A percentile compares a stretch with the other conserved stretches of the same genome.
Evolutionary conservation across 306 rosid genomes (phyloP).

Genomic region (Vigna hirtella): DNA sequence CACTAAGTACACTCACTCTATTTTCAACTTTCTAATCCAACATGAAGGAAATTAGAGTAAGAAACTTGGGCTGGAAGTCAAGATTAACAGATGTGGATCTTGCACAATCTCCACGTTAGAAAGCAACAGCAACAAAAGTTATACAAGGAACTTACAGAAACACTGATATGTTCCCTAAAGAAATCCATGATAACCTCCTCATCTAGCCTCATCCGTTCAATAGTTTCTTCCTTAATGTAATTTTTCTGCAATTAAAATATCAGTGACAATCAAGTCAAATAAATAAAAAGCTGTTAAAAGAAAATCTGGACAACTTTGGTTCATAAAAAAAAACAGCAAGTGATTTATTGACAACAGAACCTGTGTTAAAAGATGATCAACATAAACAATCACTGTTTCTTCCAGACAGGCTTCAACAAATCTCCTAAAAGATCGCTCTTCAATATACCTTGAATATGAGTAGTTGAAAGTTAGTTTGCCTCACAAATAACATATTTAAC

Average conservation of each 20-base stretch:
- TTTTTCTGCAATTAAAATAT: slow-evolving; percentile 66
- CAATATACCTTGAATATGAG: slow-evolving; percentile 76
- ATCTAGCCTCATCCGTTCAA: slow-evolving; percentile 96
- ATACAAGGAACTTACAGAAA: slow-evolving; percentile 66
- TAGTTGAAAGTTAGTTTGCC: slow-evolving; percentile 44
- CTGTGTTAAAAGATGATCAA: slow-evolving; percentile 92
- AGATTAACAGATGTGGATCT: slow-evolving; percentile 12
- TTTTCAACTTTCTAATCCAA: slow-evolving; percentile 86
- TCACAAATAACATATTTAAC: slow-evolving; percentile 19
- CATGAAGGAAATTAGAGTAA: slow-evolving; percentile 38
- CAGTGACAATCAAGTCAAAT: slow-evolving; percentile 25
- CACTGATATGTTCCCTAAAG: slow-evolving; percentile 89
- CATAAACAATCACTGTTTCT: slow-evolving; percentile 88
- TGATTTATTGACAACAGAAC: slow-evolving; percentile 46
- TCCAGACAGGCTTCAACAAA: slow-evolving; percentile 99
- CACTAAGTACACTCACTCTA: slow-evolving; percentile 76
- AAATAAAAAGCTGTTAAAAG: slow-evolving; percentile 40
- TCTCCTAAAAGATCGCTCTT: slow-evolving; percentile 96
- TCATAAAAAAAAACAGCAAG: slow-evolving; percentile 14
- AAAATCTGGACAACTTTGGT: slow-evolving; percentile 28
- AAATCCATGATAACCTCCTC: slow-evolving; percentile 98
- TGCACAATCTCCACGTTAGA: slow-evolving; percentile 25
- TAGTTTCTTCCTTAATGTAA: slow-evolving; percentile 92
- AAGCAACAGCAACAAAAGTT: slow-evolving; percentile 26
- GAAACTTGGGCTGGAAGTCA: slow-evolving; percentile 20